Evolutionary conservation across 2,329 filamentous ascomycete species (phyloP).

Genomic region (Hyphodiscus sp.): DNA sequence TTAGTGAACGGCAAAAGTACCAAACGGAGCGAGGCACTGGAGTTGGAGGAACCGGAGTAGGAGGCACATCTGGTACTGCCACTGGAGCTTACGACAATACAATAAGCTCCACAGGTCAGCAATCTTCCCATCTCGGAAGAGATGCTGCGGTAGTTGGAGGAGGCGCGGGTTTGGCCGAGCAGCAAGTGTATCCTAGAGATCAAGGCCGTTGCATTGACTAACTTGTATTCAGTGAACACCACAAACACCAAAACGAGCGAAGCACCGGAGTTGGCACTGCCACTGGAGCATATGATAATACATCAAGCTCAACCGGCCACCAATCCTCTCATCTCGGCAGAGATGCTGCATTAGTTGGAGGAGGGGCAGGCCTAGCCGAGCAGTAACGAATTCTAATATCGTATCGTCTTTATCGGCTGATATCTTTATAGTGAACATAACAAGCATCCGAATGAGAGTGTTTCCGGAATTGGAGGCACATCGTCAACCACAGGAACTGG

Average conservation of each 20-base stretch:
- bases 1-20: conserved; percentile 4
- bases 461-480: too few species aligned
- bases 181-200: not conserved
- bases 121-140: not conserved
- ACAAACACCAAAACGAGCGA: conserved; percentile 1
- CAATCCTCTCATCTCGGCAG: too few species aligned
- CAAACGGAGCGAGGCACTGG: not conserved
- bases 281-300: too few species aligned
- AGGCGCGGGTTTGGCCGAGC: not conserved
- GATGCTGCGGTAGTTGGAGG: not conserved
- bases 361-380: too few species aligned
- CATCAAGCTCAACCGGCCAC: too few species aligned
- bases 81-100: not conserved
- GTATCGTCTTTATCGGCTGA: too few species aligned
- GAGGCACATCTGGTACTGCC: not conserved
- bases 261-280: not conserved
- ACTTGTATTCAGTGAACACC: not conserved
- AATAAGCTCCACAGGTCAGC: not conserved
- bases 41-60: not conserved
- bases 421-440: too few species aligned
- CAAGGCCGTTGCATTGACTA: not conserved
- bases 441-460: too few species aligned
- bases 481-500: too few species aligned
- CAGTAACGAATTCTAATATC: too few species aligned
- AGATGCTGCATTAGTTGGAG: too few species aligned